Evolutionary conservation across 169 alveolate species (phyloP).

Genomic region (Cryptosporidium sp.): DNA sequence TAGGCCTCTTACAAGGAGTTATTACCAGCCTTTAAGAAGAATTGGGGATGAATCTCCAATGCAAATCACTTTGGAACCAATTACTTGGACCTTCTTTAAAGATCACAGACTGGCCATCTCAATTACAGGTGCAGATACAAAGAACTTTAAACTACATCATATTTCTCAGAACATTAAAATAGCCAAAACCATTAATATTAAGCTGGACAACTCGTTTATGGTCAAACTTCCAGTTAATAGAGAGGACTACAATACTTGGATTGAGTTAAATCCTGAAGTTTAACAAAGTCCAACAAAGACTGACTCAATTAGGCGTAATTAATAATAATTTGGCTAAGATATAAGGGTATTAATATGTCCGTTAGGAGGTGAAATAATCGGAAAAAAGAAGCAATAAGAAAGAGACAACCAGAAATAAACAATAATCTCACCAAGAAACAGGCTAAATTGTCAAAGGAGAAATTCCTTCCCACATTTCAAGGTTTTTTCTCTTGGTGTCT

Average conservation of each 20-base stretch:
- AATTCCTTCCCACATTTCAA: neutral
- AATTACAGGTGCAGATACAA: conserved; percentile 79
- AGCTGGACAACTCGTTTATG: conserved; percentile 48
- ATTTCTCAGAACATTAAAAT: conserved; percentile 57
- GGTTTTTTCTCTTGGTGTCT: no score
- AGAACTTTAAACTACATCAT: conserved; percentile 76
- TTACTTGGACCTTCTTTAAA: conserved; percentile 78
- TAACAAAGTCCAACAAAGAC: neutral
- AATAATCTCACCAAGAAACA: neutral
- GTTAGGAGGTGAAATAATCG: neutral
- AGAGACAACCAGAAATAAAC: no score
- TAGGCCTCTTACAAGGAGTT: conserved; percentile 55
- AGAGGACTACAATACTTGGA: conserved; percentile 49
- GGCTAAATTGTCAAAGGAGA: neutral
- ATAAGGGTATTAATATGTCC: neutral
- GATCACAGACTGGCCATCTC: conserved; percentile 78
- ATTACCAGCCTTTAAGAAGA: conserved; percentile 31
- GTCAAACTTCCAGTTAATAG: conserved; percentile 53
- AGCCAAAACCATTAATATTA: conserved; percentile 62
- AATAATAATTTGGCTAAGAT: neutral
- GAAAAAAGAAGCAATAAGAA: no score
- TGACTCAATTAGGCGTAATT: neutral
- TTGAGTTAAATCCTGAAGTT: conserved; percentile 36
- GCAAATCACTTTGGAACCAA: conserved; percentile 78
- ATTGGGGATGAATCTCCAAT: conserved; percentile 75